Evolutionary conservation across 345 rosid genomes (phyloP), one percentile per base, ranked within the genome.

Genomic region (Salix caprea): DNA sequence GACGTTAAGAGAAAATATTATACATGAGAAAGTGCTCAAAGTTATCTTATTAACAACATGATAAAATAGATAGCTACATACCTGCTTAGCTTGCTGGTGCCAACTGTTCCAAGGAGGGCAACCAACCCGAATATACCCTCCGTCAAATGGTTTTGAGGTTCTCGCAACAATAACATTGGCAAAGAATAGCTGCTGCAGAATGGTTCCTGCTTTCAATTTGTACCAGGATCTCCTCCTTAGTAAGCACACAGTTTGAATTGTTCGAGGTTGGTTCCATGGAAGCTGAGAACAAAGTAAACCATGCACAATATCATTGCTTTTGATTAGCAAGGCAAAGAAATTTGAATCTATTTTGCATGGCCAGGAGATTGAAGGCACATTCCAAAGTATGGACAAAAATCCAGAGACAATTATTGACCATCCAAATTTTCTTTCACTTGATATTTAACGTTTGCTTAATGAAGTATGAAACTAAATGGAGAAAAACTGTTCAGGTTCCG

Each of bases 61-160:
- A 13, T 46, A 9, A 64, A 40, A 52, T 5, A 23, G 7, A 67
- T 3, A 30, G 40, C 28, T 13, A 14, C 61, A 60, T 30, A 76
- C 97, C 92, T 89, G 96, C 94, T 90, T 37, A 90, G 87, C 32
- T 84, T 67, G 18, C 60, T 72, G 62, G 83, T 69, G 39, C 78
- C 2, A 69, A 85, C 89, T n/a, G 92, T 81, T 68, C 91, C 96
- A 36, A 90, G 91, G 44, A 90, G 81, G 1, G 87, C 91, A 24
- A 92, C 90, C 7, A 84, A 32, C 8, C 94, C 96, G 77, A 88
- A 74, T 64, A 86, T 56, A 16, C 75, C 82, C 60, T 78, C 72
- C 64, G 23, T 61, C 32, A 85, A 77, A 85, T 71, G 23, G 30
- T 44, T 11, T 21, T 67, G 13, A 34, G 79, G 73, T 76, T 74